Base-by-base conservation (phyloP, 306 rosid genomes). In the Casuarina glauca region DNA sequence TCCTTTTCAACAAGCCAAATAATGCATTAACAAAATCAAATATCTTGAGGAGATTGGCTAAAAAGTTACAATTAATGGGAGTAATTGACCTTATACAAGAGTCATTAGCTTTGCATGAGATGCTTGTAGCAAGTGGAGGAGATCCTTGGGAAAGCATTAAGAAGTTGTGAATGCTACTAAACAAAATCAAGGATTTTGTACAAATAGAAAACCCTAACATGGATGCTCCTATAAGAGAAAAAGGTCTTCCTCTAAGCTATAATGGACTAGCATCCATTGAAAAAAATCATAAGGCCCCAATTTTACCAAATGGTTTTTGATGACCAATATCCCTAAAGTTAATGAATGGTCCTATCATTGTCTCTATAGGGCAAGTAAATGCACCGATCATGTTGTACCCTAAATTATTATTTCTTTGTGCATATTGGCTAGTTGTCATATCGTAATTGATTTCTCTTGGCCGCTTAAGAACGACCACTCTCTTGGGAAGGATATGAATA, bases 361-460 rank as follows among this genome's bases (percentile, higher is more conserved):
- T 96, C 80, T 96, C 98, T 68, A 96, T 97, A 11, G 99, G 99
- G 82, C 99, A 96, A 97, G 99, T 96, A 87, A 79, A 74, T 74
- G 63, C 76, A 55, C 32, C 32, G 32, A 26, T 26, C 32, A 26
- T 26, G 32, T 26, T 26, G 32, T 26, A 26, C 32, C 32, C 32
- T 26, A 46, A 53, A 72, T 63, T 45, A 45, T 26, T 39, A 58
- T 52, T 17, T 39, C 32, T 51, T 62, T 73, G 46, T 38, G 58
- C 39, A 19, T 68, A 71, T 74, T 36, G 42, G 52, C 63, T 46
- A 53, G 55, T 52, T 36, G 43, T n/a, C 42, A 35, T 45, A 60
- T 54, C 63, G 50, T 52, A 51, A 35, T 71, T 70, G 71, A 64
- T 57, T 73, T 62, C 9, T 77, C 19, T 43, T 79, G 19, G 50